Base-by-base conservation (phyloP, 495 filamentous ascomycete species). In the Talaromyces trachyspermus region DNA sequence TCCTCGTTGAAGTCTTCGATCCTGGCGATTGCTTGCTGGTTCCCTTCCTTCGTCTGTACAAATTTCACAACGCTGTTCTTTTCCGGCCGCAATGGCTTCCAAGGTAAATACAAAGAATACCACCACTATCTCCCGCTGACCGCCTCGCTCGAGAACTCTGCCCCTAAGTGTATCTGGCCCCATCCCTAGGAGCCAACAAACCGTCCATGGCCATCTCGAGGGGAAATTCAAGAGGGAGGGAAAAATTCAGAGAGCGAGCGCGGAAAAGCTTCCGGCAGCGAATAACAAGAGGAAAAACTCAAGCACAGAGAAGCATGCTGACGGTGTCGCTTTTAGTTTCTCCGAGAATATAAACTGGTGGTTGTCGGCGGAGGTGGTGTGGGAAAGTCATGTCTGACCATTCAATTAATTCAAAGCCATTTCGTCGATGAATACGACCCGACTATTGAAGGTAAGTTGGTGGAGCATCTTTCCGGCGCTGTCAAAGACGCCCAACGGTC, bases 381-480 rank as follows among this genome's bases (percentile, higher is more conserved):
- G 50, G 92, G 92, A 67, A 98, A 98, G 73, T 97, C 94, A 40
- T 98, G 92, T 75, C 80, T 98, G 75, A 98, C 92, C 22, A 98
- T 98, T 63, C 92, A 96, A 75, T 78, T 98, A 72, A 97, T 97
- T 65, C 92, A 98, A 71, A 88, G 83, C 57, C 92, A 98, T 64
- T 98, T 98, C 73, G 90, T 98, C 58, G 92, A 98, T 66, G 92
- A 98, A 66, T 98, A 98, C 68, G 92, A 98, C 68, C 92, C 92
- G 35, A 98, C 92, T 58, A 98, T 98, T 60, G 92, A 98, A 85
- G 92, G 92, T 96, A 66, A 54, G 81, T 53, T 29, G 39, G 14
- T n/a, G n/a, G n/a, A n/a, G n/a, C n/a, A n/a, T n/a, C 39, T 39
- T 59, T 11, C 39, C 17, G 23, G 48, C 44, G 41, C n/a, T 44